These are phyloP conservation scores for Macrophomina pseudophaseolina DNA, from an alignment of 2,329 filamentous ascomycete species.

Conservation along the genomic window DNA sequence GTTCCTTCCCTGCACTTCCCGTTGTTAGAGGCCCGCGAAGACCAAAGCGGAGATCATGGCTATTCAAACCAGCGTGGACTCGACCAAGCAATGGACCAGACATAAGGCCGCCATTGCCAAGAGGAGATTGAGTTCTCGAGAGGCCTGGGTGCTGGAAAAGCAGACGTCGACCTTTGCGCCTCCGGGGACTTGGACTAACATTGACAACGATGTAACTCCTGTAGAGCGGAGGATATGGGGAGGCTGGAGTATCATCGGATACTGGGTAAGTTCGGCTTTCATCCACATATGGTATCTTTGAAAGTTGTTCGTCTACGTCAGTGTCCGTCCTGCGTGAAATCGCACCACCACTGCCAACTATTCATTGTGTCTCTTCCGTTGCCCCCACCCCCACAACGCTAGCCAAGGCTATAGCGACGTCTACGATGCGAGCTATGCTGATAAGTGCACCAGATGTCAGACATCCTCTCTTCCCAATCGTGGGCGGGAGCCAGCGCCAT, in stretches of 20 bases:
- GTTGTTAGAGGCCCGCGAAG: neutral
- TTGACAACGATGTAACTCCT: constrained; percentile 53
- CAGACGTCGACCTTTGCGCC: constrained; percentile 31
- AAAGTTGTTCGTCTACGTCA: too few relatives aligned
- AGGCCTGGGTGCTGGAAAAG: constrained; percentile 31
- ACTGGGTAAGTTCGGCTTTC: constrained; percentile 46
- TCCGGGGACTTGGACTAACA: constrained; percentile 45
- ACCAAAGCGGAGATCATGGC: neutral
- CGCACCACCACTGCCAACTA: constrained; percentile 30
- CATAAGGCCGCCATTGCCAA: constrained; percentile 16
- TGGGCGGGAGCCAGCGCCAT: constrained; percentile 53
- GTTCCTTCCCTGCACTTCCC: neutral
- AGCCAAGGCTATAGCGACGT: neutral
- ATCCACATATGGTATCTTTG: too few relatives aligned
- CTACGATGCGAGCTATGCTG: too few relatives aligned
- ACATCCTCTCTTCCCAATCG: constrained; percentile 30
- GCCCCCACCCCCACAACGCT: neutral
- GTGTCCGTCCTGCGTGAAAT: too few relatives aligned
- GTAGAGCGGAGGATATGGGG: constrained; percentile 53
- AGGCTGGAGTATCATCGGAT: constrained; percentile 48
- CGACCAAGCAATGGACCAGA: neutral
- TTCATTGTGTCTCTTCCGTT: constrained; percentile 13
- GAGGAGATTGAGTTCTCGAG: constrained; percentile 4
- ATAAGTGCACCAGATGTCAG: neutral
- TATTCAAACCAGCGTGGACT: neutral